phyloP scores from a whole-genome alignment of 257 asterid genomes.

The Mentha longifolia region DNA sequence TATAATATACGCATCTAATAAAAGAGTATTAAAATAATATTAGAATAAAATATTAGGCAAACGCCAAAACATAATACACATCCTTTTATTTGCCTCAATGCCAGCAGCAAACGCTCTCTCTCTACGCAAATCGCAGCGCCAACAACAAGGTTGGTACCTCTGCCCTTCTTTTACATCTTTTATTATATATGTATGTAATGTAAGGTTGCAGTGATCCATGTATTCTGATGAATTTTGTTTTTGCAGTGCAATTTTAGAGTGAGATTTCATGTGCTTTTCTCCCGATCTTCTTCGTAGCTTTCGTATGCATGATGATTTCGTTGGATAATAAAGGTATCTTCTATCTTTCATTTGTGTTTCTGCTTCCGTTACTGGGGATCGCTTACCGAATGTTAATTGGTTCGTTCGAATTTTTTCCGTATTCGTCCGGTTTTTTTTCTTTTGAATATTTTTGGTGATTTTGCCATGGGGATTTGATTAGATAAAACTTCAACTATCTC shows the following conservation, averaged over 20 bases:
- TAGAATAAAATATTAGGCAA: background rate
- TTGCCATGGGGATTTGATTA: background rate
- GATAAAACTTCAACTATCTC: background rate
- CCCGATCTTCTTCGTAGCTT: conserved; percentile 57
- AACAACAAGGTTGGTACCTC: conserved; percentile 23
- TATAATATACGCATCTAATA: too few species aligned
- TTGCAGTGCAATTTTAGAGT: conserved; percentile 41
- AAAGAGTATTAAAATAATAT: too few species aligned
- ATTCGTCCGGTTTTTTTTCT: background rate
- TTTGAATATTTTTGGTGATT: conserved; percentile 40
- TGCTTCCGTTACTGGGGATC: conserved; percentile 23
- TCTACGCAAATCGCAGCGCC: conserved; percentile 34
- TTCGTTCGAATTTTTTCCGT: conserved; percentile 4
- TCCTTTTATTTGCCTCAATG: conserved; percentile 24
- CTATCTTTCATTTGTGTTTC: background rate
- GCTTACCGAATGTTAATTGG: conserved; percentile 15
- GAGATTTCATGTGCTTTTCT: conserved; percentile 75
- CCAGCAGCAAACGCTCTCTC: conserved; percentile 37
- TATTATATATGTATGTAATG: too few species aligned
- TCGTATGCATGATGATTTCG: conserved; percentile 63
- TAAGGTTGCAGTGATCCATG: background rate
- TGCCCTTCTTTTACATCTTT: background rate
- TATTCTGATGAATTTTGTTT: conserved; percentile 8
- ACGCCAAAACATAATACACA: conserved; percentile 16
- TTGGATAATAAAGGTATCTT: conserved; percentile 61